Evolutionary conservation across 192 early-diverging fungal species (phyloP), one percentile per base, ranked within the genome.

Genomic region (Coemansia sp.): DNA sequence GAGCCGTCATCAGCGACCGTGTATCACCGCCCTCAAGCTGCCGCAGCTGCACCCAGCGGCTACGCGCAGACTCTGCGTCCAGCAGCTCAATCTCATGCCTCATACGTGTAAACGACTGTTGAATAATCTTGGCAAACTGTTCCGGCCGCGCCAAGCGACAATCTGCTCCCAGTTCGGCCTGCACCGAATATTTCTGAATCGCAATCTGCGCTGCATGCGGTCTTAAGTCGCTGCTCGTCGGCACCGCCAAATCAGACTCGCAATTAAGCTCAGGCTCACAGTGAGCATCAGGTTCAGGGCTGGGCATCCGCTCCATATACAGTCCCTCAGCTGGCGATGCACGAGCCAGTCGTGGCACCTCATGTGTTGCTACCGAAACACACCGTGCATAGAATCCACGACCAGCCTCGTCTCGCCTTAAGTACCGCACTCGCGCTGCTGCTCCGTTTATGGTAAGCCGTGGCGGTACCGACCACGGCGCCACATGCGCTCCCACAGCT

Each of bases 391-490:
- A 81, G 37, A 81, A 70, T 8, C 62, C 64, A 19, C 56, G 59
- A 11, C 23, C 65, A 24, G 27, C 10, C 49, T 67, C 66, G 61
- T 65, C 70, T 21, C 78, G 65, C 7, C 78, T 62, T 21, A 72
- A 52, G 24, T 72, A 81, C 38, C 78, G 62, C 41, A 81, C 73
- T 15, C 78, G 72, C 15, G 66, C 69, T 0, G 43, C 25, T 3
- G 48, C 73, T 5, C 59, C 56, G 17, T 81, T 81, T 21, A 81
- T 65, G 3, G 52, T n/a, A 11, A 75, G 38, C 2, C 78, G 69
- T 19, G 78, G 78, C 19, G 78, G 78, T 39, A 81, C 69, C 15
- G 78, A 75, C 69, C 65, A 75, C 62, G 66, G 50, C 29, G 57
- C 25, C 47, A 67, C 59, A 14, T 29, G 38, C 23, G 57, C 4